Evolutionary conservation across 495 filamentous ascomycete genomes (phyloP), one percentile per base, ranked within the genome.

Genomic region (Daldinia caldariorum): DNA sequence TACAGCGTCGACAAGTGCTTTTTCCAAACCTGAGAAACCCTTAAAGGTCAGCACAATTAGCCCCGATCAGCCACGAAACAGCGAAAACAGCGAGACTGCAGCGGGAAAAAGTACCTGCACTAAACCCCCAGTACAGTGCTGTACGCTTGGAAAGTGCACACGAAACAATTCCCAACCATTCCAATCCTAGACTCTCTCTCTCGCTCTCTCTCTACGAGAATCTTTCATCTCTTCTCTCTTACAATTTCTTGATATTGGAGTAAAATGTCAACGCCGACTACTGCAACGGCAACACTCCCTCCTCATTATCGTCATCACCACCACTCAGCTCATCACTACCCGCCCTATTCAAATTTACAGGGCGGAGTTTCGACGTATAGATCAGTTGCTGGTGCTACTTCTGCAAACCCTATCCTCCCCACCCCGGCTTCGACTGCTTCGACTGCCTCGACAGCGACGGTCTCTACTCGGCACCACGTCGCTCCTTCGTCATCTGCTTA

Each of bases 211-310:
- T 29, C 10, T 20, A 45, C 37, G 12, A 13, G 6, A 43, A 43
- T 56, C 61, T 59, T 74, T 61, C 63, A 64, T 58, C 49, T 64
- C 59, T 55, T 39, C 55, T 59, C 71, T 59, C 71, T 53, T 45
- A 29, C 39, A 47, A 43, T 51, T 64, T 58, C 55, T 74, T 56
- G 60, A 59, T 58, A 67, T 62, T 69, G 49, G 18, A 39, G 66
- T 72, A 76, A 74, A 75, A 96, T 96, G 92, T 94, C 92, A 82
- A 93, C 92, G 16, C 92, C 92, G 50, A 94, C 92, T 53, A 92
- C 90, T 53, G 91, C 90, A 51, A 92, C 90, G 67, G 89, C 91
- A 69, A 92, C 91, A 70, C 85, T 91, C 76, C 86, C 88, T 69
- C 87, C 87, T 70, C 75, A 78, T 66, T 83, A 83, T 72, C 72